Evolutionary conservation across 108 stramenopile genomes (phyloP), one percentile per base, ranked within the genome.

Genomic region (Bacterosira constricta): DNA sequence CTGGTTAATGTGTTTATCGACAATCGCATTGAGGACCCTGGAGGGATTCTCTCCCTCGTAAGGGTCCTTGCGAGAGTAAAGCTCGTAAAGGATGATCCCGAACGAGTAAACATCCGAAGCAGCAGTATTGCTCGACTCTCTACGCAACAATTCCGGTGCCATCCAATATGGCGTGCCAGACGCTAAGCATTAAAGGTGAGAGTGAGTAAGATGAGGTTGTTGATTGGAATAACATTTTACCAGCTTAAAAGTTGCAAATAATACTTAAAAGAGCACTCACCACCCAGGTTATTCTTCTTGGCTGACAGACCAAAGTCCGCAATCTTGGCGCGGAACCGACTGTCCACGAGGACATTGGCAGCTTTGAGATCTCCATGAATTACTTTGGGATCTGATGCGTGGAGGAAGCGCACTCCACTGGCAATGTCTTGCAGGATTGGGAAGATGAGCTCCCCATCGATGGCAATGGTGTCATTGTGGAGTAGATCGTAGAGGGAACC

Each of bases 131-230:
- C 9, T 31, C 5, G 72, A 56, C 45, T 87, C 84, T 42, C 77
- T 61, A 7, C 86, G 60, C 18, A 90, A 58, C 21, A 87, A 38
- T 61, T 94, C 97, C 3, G 97, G 97, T 1, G 94, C 96, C 98
- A 98, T 98, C 97, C 97, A 98, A 71, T 83, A 97, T 13, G 98
- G 98, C 17, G 97, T 96, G 11, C 98, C 98, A 30, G 73, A 49
- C 20, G 70, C 83, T n/a, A n/a, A n/a, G n/a, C n/a, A n/a, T n/a
- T n/a, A n/a, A n/a, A n/a, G n/a, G n/a, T n/a, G n/a, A n/a, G n/a
- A n/a, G n/a, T n/a, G n/a, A n/a, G n/a, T n/a, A n/a, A n/a, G n/a
- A n/a, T n/a, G n/a, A n/a, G n/a, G n/a, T n/a, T n/a, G n/a, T n/a
- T n/a, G n/a, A n/a, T n/a, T n/a, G n/a, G n/a, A n/a, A n/a, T n/a